These are phyloP conservation scores for Penicillium daleae DNA, from an alignment of 495 filamentous ascomycete genomes.

Conservation along the genomic window DNA sequence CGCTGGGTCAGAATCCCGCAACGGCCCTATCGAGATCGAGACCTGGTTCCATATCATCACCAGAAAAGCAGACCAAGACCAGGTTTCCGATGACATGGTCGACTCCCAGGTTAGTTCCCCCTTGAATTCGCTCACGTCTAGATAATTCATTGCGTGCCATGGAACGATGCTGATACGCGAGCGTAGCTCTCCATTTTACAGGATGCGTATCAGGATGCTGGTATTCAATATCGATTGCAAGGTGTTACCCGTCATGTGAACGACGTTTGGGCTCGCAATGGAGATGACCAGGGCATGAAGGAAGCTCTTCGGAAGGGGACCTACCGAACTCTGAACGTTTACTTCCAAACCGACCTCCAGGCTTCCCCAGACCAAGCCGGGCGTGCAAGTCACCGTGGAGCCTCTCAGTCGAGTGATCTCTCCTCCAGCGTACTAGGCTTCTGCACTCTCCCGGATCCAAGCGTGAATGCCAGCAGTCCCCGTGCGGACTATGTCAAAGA, in stretches of 20 bases:
- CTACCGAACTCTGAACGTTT: constrained; percentile 55
- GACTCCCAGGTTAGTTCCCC: constrained; percentile 42
- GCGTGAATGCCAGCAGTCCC: constrained; percentile 39
- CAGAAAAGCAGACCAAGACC: constrained; percentile 34
- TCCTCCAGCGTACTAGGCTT: constrained; percentile 50
- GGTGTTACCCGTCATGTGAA: constrained; percentile 74
- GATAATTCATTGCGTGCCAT: not conserved
- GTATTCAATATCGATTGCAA: constrained; percentile 61
- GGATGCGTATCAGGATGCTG: constrained; percentile 44
- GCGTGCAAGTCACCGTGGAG: constrained; percentile 18
- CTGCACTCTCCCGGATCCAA: constrained; percentile 51
- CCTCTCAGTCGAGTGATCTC: constrained; percentile 20
- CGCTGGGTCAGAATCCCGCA: constrained; percentile 27
- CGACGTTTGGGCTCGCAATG: constrained; percentile 66
- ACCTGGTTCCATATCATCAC: constrained; percentile 55
- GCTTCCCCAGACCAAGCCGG: constrained; percentile 26
- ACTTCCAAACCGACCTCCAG: constrained; percentile 55
- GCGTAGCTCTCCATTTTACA: constrained; percentile 46
- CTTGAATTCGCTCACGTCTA: not conserved
- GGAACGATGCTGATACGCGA: not conserved
- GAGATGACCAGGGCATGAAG: constrained; percentile 66
- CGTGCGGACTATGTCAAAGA: constrained; percentile 48
- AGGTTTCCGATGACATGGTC: constrained; percentile 47
- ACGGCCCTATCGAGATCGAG: constrained; percentile 46
- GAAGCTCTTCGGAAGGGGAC: constrained; percentile 59